phyloP scores from a whole-genome alignment of 306 rosid genomes.

The Nissolia schottii region DNA sequence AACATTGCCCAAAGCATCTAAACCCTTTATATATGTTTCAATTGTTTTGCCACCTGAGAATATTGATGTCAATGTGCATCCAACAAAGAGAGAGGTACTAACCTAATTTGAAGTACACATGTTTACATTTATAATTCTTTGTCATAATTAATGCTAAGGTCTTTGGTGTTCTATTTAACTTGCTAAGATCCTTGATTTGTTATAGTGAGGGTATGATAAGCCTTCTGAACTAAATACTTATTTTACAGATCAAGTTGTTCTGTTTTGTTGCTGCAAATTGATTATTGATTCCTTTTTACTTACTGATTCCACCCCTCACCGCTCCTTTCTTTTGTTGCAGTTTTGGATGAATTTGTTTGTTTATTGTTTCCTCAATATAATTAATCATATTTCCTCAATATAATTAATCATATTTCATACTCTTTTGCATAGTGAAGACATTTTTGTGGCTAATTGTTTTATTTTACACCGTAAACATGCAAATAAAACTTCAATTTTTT shows the following conservation, averaged over 20 bases:
- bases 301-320: neutral
- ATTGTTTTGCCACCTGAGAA: constrained; percentile 78
- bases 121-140: neutral
- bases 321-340: neutral
- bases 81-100: constrained; percentile 91
- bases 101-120: neutral
- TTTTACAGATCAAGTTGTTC: neutral
- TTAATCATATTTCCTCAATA: too few species aligned
- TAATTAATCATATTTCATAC: neutral
- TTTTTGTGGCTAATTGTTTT: neutral
- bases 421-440: neutral
- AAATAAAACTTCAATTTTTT: neutral
- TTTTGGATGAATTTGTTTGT: neutral
- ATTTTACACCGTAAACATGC: neutral
- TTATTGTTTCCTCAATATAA: neutral
- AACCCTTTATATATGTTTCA: constrained; percentile 85
- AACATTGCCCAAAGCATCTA: constrained; percentile 89
- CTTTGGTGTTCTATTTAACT: neutral
- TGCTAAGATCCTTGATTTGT: neutral
- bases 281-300: neutral
- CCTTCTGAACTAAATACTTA: neutral
- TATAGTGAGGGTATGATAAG: neutral
- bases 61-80: constrained; percentile 90
- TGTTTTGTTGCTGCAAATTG: neutral
- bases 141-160: constrained; percentile 5